Evolutionary conservation across 176 grass and related monocot genomes (phyloP), one percentile per base, ranked within the genome.

Genomic region (Bolboschoenus planiculmis): DNA sequence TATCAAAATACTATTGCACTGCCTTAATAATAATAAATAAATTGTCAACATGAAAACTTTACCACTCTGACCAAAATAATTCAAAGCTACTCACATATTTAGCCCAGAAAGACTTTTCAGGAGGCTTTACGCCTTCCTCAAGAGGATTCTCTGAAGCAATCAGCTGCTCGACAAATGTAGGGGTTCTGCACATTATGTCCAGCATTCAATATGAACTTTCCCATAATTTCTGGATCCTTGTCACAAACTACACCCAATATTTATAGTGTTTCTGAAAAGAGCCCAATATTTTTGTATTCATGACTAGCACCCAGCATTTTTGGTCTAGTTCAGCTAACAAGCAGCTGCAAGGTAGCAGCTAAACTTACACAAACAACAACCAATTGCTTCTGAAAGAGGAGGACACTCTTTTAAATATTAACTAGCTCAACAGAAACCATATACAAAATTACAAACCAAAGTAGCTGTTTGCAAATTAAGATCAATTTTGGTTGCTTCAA

Each of bases 101-200:
- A 87, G 89, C 90, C 96, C 96, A 99, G 79, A 99, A 99, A 62
- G 96, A 91, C 78, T 87, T 99, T 82, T 99, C 96, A 46, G 91
- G 96, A 55, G 87, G 91, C 86, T 91, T 93, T 34, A 99, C 79
- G 31, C 87, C 96, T 86, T 99, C 96, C 61, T 81, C 89, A 36
- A 92, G 90, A 80, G 85, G 86, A 82, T 82, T 88, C 21, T 95
- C 96, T 1, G 66, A 81, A 35, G 84, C 91, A 42, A 99, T 76
- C 70, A 93, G 42, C 58, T 93, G 90, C 67, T 99, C 96, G 14
- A 88, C 86, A 89, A 99, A 99, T 78, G 91, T 91, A 78, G 96
- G 92, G 83, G 96, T 95, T 87, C 96, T 99, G 89, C 86, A 87
- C 47, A 53, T 53, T 53, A 53, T 1, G 42, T 20, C 27, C 27